Conservation (phyloP, 1,284 basidiomycete genomes). For the Cerrena zonata region DNA sequence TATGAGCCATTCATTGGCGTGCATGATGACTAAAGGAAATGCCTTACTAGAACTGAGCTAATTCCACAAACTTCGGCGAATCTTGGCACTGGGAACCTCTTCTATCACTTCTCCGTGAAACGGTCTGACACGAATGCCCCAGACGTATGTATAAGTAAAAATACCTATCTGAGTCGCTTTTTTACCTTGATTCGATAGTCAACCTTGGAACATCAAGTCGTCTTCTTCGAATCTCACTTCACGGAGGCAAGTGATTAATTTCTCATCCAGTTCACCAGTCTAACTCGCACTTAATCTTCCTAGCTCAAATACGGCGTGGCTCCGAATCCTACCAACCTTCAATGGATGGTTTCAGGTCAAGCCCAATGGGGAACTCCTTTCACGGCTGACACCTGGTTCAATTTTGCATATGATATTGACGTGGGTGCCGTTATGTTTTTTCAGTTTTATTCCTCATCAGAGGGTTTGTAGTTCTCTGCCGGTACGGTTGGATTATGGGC, state of each 20-base stretch:
- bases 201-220: slow-evolving; percentile 51
- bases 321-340: slow-evolving; percentile 42
- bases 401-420: slow-evolving; percentile 60
- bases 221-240: slow-evolving; percentile 64
- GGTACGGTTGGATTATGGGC: slow-evolving; percentile 56
- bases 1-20: slow-evolving; percentile 14
- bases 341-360: slow-evolving; percentile 46
- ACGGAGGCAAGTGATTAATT: slow-evolving; percentile 39
- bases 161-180: not conserved
- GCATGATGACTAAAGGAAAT: not conserved
- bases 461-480: slow-evolving; percentile 39
- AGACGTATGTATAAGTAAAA: slow-evolving; percentile 34
- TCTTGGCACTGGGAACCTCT: slow-evolving; percentile 54
- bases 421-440: slow-evolving; percentile 30
- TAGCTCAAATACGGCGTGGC: slow-evolving; percentile 56
- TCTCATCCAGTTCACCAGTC: not conserved
- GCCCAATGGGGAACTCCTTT: slow-evolving; percentile 50
- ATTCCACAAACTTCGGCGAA: slow-evolving; percentile 57
- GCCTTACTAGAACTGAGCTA: slow-evolving; percentile 36
- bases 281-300: not conserved
- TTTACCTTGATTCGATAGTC: slow-evolving; percentile 26
- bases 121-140: slow-evolving; percentile 45
- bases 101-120: slow-evolving; percentile 61
- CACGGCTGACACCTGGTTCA: slow-evolving; percentile 53
- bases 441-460: not conserved